Evolutionary conservation across 139 green algal species (phyloP), one percentile per base, ranked within the genome.

Genomic region (Trebouxia sp.): DNA sequence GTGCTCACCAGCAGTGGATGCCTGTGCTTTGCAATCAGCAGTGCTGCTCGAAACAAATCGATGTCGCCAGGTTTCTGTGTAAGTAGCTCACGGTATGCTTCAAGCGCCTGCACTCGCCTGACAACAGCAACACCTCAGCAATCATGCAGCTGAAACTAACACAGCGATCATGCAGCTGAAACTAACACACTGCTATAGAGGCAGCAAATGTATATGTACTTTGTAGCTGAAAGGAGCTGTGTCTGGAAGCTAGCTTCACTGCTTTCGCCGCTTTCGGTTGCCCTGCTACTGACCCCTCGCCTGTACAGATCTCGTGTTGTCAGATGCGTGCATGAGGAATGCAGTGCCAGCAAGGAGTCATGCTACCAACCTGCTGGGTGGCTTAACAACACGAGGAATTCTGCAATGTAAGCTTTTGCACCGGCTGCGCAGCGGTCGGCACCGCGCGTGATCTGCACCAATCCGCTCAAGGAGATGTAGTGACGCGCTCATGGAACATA

Each of bases 1-100:
- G n/a, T n/a, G n/a, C 32, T 45, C 20, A 72, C 62, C 62, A 72
- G 35, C 11, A 72, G 32, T 0, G 62, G 62, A 41, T 72, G 32
- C 32, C 62, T 35, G 32, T 72, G 62, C 62, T 72, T 72, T 0
- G 62, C 62, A 45, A 72, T 72, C 5, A 72, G 62, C 62, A 72
- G 35, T 26, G 62, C 62, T 72, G 62, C 62, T n/a, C 43, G 62
- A 24, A 72, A 72, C 9, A 72, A 35, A 35, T 72, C 62, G 15
- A 72, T 72, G 5, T 72, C 32, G 15, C 14, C 11, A 43, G 62
- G 62, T 45, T 6, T 45, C 20, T 72, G 62, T 15, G 20, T 32
- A 17, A 72, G 32, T 22, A 72, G 5, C 62, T 72, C 32, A 10
- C 62, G 32, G 62, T 72, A 72, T 72, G 32, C 9, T 35, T 72